These are phyloP conservation scores for Capronia coronata DNA, from an alignment of 2,329 filamentous ascomycete genomes.

Conservation along the genomic window DNA sequence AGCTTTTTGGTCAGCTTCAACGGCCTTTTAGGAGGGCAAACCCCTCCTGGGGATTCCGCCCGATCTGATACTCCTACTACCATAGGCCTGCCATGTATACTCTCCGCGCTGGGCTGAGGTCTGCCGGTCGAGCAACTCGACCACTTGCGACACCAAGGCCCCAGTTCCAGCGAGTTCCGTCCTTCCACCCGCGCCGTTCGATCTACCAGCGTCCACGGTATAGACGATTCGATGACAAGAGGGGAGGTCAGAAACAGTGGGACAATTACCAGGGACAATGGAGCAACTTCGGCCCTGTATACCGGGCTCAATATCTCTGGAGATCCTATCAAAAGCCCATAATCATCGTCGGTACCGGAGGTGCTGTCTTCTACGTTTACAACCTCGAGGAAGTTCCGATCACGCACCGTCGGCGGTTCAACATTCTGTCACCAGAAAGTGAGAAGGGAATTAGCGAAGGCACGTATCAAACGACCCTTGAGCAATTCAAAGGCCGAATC, in stretches of 20 bases:
- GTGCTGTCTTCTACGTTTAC: slow-evolving; percentile 47
- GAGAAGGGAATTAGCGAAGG: slow-evolving; percentile 41
- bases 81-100: slow-evolving; percentile 20
- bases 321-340: slow-evolving; percentile 22
- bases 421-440: slow-evolving; percentile 43
- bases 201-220: slow-evolving; percentile 16
- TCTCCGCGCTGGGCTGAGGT: slow-evolving; percentile 12
- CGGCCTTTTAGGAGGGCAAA: neutral
- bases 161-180: slow-evolving; percentile 1
- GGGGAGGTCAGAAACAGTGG: neutral
- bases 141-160: neutral
- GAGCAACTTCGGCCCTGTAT: slow-evolving; percentile 25
- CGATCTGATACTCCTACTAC: neutral
- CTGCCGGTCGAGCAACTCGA: slow-evolving; percentile 8
- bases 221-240: slow-evolving; percentile 17
- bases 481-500: slow-evolving; percentile 43
- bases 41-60: neutral
- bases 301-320: slow-evolving; percentile 26
- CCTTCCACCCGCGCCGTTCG: slow-evolving; percentile 11
- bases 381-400: slow-evolving; percentile 51
- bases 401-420: slow-evolving; percentile 54
- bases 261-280: slow-evolving; percentile 16
- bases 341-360: slow-evolving; percentile 34
- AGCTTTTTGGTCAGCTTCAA: neutral
- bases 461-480: slow-evolving; percentile 45